Conservation (phyloP, 306 rosid genomes). For the Inga oerstediana region DNA sequence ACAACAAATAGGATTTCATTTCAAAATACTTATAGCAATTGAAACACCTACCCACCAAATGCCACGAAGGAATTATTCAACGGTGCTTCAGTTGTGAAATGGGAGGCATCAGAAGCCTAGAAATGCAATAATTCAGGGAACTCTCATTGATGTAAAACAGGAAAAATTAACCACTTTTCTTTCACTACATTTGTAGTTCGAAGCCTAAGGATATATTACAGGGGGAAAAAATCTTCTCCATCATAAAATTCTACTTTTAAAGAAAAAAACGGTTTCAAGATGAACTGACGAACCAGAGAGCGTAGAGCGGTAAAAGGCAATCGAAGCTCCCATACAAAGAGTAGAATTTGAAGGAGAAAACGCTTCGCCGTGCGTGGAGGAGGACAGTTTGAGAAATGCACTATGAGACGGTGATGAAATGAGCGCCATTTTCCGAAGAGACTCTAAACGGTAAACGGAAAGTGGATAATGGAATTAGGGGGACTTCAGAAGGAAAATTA, state of each 20-base stretch:
- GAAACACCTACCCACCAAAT: not conserved
- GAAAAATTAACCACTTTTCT: not conserved
- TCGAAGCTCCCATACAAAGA: slow-evolving; percentile 35
- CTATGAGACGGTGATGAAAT: slow-evolving; percentile 31
- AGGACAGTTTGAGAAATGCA: slow-evolving; percentile 44
- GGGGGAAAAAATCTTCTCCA: not conserved
- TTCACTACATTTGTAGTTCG: not conserved
- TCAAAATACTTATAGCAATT: not conserved
- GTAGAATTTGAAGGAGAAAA: slow-evolving; percentile 39
- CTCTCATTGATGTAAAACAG: not conserved
- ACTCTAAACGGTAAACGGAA: not conserved
- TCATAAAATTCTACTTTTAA: not conserved
- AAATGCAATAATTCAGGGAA: not conserved
- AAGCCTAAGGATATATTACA: not conserved
- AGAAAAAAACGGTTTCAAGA: not conserved
- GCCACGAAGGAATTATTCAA: not conserved
- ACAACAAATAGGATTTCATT: not conserved
- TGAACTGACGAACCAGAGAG: slow-evolving; percentile 41
- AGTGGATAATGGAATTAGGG: slow-evolving; percentile 29
- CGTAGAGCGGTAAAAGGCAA: slow-evolving; percentile 35
- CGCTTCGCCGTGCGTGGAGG: slow-evolving; percentile 42
- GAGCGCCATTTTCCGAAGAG: slow-evolving; percentile 51
- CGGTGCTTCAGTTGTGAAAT: not conserved
- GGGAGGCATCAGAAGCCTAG: not conserved
- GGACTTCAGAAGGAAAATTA: not conserved